Conservation (phyloP, 169 alveolate genomes). For the Toxoplasma gondii region DNA sequence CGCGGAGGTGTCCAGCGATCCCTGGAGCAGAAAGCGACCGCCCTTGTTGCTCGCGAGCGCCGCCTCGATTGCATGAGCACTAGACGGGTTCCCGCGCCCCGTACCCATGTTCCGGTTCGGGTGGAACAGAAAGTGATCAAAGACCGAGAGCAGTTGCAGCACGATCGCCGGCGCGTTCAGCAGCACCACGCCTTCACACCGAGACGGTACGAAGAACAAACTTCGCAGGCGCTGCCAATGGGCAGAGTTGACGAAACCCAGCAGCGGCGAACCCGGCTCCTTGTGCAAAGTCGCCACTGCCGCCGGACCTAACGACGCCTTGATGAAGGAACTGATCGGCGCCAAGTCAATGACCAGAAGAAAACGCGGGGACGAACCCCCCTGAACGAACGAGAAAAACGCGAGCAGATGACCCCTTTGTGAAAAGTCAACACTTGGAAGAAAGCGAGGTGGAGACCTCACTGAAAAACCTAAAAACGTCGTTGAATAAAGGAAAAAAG, state of each 20-base stretch:
- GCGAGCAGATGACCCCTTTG: too few relatives aligned
- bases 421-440: too few relatives aligned
- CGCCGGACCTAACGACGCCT: neutral
- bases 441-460: too few relatives aligned
- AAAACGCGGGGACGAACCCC: neutral
- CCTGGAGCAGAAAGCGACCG: slow-evolving; percentile 2
- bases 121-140: slow-evolving; percentile 36
- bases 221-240: neutral
- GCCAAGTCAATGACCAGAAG: slow-evolving; percentile 21
- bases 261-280: neutral
- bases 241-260: neutral
- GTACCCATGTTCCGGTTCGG: neutral
- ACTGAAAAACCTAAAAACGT: too few relatives aligned
- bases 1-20: neutral
- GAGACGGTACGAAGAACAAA: slow-evolving; percentile 3
- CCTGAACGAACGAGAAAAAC: neutral
- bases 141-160: slow-evolving; percentile 12
- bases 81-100: neutral
- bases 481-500: too few relatives aligned
- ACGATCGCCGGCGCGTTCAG: slow-evolving; percentile 30
- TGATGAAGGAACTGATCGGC: neutral
- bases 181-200: slow-evolving; percentile 18
- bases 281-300: neutral
- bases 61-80: neutral
- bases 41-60: slow-evolving; percentile 15